Evolutionary conservation across 2,329 filamentous ascomycete genomes (phyloP), one percentile per base, ranked within the genome.

Genomic region (Penicillium polonicum): DNA sequence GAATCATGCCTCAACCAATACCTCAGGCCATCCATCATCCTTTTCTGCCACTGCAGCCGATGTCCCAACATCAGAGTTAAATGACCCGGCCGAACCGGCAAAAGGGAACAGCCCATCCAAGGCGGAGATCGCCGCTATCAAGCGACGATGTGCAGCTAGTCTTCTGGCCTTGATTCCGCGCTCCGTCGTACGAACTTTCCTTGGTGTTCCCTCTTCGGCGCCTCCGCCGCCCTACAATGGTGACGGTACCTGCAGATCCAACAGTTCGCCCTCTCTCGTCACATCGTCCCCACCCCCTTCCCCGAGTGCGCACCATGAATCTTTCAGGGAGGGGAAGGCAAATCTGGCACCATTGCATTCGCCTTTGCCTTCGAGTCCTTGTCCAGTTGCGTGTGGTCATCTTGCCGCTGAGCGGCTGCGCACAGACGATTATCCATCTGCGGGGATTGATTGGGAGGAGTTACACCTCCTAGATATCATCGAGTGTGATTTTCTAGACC

Each of bases 401-500:
- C 19, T 44, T 53, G 44, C 56, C 29, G 53, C 45, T 52, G 58
- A 53, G 36, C 42, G 41, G n/a, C 44, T 42, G 49, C 59, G 56
- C 56, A 58, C 57, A 55, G 58, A 57, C 29, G 21, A 69, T 25
- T 60, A 64, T 29, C 65, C 65, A 38, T 62, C 67, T 36, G 31
- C 31, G n/a, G 48, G 58, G 15, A 25, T 55, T n/a, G 71, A 72
- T 48, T 72, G 78, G 52, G 78, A 82, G 23, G 78, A 83, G 52
- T 76, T 78, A 60, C 77, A 76, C 48, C 79, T 86, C 57, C 74
- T 85, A 44, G 74, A 78, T 59, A 83, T 88, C 65, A 82, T 91
- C 62, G 85, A 87, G 68, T 77, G 82, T 53, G 78, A 79, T 25
- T 79, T 92, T 45, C 80, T 97, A 46, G 85, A 89, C 66, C 80